Evolutionary conservation across 2,329 filamentous ascomycete species (phyloP).

Genomic region (Epichloe festucae): DNA sequence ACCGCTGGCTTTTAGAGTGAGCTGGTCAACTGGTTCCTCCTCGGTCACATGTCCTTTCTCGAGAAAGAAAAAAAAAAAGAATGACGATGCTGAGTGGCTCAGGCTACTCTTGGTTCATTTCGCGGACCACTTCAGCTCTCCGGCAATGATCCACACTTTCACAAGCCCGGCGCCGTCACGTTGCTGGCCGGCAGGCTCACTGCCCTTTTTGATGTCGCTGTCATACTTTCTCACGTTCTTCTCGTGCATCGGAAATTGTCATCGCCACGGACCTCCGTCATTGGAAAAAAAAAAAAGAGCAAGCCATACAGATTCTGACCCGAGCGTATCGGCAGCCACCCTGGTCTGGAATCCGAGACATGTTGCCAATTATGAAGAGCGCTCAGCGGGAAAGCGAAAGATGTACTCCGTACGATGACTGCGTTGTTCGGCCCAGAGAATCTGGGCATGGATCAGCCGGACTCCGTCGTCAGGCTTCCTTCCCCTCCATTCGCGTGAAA

Average conservation of each 20-base stretch:
- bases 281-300: background rate
- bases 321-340: background rate
- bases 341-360: background rate
- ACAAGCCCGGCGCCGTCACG: background rate
- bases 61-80: too few species aligned
- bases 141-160: background rate
- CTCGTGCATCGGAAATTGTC: background rate
- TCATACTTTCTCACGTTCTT: too few species aligned
- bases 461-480: background rate
- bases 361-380: background rate
- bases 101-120: background rate
- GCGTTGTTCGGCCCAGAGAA: background rate
- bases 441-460: background rate
- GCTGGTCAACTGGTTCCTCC: background rate
- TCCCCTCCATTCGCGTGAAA: background rate
- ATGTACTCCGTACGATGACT: too few species aligned
- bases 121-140: background rate
- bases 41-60: background rate
- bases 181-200: background rate
- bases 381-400: too few species aligned
- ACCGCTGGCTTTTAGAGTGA: background rate
- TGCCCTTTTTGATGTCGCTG: background rate
- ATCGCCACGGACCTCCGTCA: background rate
- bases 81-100: background rate
- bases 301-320: background rate